Conservation (phyloP, 2,329 filamentous ascomycete species). For the Fusarium armeniacum region DNA sequence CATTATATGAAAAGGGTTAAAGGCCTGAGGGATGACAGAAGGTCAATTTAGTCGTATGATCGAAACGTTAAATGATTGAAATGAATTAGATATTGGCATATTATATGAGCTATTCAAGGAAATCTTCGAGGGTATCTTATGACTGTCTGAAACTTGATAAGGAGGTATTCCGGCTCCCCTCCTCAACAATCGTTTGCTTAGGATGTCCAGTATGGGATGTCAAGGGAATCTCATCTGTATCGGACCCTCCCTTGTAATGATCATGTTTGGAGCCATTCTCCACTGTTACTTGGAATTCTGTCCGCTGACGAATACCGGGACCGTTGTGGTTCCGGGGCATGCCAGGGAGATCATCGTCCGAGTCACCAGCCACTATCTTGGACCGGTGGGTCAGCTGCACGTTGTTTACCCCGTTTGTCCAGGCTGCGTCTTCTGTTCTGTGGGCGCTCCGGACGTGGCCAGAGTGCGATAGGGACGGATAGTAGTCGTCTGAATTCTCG, state of each 20-base stretch:
- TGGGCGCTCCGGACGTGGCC: slow-evolving; percentile 23
- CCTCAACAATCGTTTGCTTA: slow-evolving; percentile 25
- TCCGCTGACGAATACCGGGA: slow-evolving; percentile 42
- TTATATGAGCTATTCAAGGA: slow-evolving; percentile 6
- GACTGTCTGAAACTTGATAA: slow-evolving; percentile 29
- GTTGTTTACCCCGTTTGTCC: slow-evolving; percentile 25
- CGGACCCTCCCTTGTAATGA: slow-evolving; percentile 4
- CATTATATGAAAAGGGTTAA: background rate
- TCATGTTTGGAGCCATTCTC: slow-evolving; percentile 27
- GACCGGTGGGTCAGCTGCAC: slow-evolving; percentile 42
- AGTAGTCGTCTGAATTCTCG: slow-evolving; percentile 38
- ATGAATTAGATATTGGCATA: background rate
- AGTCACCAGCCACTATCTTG: slow-evolving; percentile 42
- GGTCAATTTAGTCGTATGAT: background rate
- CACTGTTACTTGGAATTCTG: slow-evolving; percentile 44
- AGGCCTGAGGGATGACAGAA: background rate
- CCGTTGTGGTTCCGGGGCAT: background rate
- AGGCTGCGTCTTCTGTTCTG: slow-evolving; percentile 25
- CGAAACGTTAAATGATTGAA: background rate
- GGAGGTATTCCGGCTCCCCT: slow-evolving; percentile 22
- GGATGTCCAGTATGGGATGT: slow-evolving; percentile 45
- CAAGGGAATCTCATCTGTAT: slow-evolving; percentile 39
- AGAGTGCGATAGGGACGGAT: slow-evolving; percentile 41
- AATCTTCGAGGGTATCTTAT: background rate
- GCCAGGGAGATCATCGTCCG: slow-evolving; percentile 30